These are phyloP conservation scores for Emydomyces testavorans DNA, from an alignment of 2,329 filamentous ascomycete species.

Conservation along the genomic window DNA sequence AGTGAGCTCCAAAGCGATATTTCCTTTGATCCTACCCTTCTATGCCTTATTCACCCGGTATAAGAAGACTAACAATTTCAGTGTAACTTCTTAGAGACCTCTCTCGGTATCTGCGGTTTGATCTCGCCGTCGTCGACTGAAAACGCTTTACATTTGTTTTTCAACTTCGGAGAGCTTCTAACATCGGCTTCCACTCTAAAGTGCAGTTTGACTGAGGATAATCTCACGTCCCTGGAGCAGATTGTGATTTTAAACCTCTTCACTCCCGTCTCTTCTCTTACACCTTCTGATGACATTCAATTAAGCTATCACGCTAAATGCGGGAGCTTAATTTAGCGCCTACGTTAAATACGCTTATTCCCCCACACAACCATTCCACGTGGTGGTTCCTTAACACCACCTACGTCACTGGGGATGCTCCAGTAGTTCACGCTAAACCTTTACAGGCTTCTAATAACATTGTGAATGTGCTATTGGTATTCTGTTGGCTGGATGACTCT, in stretches of 20 bases:
- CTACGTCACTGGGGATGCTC: background rate
- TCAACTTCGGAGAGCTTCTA: background rate
- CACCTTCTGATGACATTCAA: slow-evolving; percentile 2
- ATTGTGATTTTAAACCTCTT: background rate
- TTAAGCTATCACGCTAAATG: slow-evolving; percentile 4
- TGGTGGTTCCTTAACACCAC: background rate
- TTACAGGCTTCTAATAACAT: background rate
- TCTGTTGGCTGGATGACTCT: background rate
- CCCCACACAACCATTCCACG: background rate
- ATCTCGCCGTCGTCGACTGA: background rate
- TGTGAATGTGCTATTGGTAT: slow-evolving; percentile 4
- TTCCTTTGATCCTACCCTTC: background rate
- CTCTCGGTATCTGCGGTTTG: background rate
- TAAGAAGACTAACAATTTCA: background rate
- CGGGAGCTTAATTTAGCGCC: slow-evolving; percentile 13
- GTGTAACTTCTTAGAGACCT: background rate
- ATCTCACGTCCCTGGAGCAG: background rate
- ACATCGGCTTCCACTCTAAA: background rate
- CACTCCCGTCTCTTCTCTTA: background rate
- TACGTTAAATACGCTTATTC: slow-evolving; percentile 8
- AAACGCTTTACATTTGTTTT: background rate
- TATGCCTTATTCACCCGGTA: background rate
- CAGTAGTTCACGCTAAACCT: background rate
- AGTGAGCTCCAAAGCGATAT: background rate
- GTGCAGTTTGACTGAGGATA: too few species aligned